Conservation (phyloP, 371 early-diverging fungal genomes). For the Coemansia sp. region DNA sequence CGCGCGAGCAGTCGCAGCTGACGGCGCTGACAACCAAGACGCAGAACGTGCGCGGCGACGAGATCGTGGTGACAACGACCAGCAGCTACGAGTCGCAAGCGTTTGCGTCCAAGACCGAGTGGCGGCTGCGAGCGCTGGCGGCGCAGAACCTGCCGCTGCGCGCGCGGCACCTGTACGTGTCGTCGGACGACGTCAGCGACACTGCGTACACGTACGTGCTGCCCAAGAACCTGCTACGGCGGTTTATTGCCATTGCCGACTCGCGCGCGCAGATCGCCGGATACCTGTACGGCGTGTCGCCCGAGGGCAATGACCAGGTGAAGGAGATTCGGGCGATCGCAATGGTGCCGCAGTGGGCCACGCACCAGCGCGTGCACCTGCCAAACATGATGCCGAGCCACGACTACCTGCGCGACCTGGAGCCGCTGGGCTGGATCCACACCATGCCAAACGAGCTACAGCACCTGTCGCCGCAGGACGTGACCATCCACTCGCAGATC, state of each 20-base stretch:
- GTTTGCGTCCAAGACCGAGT: slow-evolving; percentile 98
- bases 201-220: slow-evolving; percentile 87
- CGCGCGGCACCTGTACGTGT: slow-evolving; percentile 95
- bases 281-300: slow-evolving; percentile 92
- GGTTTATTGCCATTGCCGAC: slow-evolving; percentile 94
- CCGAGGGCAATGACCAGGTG: slow-evolving; percentile 86
- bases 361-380: slow-evolving; percentile 89
- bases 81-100: slow-evolving; percentile 95
- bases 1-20: slow-evolving; percentile 84
- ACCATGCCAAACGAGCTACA: slow-evolving; percentile 94
- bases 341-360: slow-evolving; percentile 97
- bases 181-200: slow-evolving; percentile 92
- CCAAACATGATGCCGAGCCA: slow-evolving; percentile 88
- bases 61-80: slow-evolving; percentile 97
- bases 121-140: slow-evolving; percentile 96
- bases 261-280: slow-evolving; percentile 94
- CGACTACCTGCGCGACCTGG: slow-evolving; percentile 84
- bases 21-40: slow-evolving; percentile 97
- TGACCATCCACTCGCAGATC: slow-evolving; percentile 85
- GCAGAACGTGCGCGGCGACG: slow-evolving; percentile 96
- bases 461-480: slow-evolving; percentile 90
- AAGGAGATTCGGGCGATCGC: slow-evolving; percentile 95
- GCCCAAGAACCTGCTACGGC: slow-evolving; percentile 95
- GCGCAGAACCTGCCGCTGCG: slow-evolving; percentile 92
- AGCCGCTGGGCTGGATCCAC: slow-evolving; percentile 98